Evolutionary conservation across 2,329 filamentous ascomycete species (phyloP).

Genomic region (Sclerotinia glacialis): DNA sequence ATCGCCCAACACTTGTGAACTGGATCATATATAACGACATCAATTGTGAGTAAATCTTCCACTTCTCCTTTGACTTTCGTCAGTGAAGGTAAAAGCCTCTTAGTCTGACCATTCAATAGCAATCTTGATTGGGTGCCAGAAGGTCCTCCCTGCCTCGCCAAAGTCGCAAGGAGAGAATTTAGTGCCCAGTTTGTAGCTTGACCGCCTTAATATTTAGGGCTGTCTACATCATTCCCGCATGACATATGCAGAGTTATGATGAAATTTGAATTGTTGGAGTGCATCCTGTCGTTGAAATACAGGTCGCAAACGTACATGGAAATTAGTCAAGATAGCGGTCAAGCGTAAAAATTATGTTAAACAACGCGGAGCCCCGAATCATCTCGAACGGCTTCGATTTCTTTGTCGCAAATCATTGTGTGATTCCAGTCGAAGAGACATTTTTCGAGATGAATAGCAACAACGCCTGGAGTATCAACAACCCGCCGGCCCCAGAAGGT

Average conservation of each 20-base stretch:
- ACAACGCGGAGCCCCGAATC: constrained; percentile 35
- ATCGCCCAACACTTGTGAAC: not conserved
- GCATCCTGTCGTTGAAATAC: constrained; percentile 29
- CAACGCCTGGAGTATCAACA: constrained; percentile 35
- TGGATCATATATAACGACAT: not conserved
- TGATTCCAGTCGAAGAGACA: constrained; percentile 31
- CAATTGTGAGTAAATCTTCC: not conserved
- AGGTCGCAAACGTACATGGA: constrained; percentile 31
- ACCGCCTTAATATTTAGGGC: constrained; percentile 22
- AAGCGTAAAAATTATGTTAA: constrained; percentile 36
- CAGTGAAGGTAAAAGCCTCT: not conserved
- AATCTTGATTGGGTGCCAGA: constrained; percentile 4
- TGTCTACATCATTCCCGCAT: constrained; percentile 29
- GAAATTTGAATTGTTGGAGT: constrained; percentile 28
- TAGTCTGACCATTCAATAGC: not conserved
- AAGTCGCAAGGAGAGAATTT: not conserved
- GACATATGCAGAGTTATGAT: constrained; percentile 25
- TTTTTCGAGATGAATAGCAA: constrained; percentile 38
- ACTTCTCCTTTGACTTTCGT: not conserved
- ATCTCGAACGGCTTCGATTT: constrained; percentile 35
- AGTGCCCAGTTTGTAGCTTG: constrained; percentile 17
- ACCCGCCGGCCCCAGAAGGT: constrained; percentile 24
- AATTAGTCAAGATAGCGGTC: constrained; percentile 34
- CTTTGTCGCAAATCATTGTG: constrained; percentile 33
- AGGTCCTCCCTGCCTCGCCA: not conserved